These are phyloP conservation scores for Suhomyces sp. DNA, from an alignment of 805 yeast species.

Conservation along the genomic window DNA sequence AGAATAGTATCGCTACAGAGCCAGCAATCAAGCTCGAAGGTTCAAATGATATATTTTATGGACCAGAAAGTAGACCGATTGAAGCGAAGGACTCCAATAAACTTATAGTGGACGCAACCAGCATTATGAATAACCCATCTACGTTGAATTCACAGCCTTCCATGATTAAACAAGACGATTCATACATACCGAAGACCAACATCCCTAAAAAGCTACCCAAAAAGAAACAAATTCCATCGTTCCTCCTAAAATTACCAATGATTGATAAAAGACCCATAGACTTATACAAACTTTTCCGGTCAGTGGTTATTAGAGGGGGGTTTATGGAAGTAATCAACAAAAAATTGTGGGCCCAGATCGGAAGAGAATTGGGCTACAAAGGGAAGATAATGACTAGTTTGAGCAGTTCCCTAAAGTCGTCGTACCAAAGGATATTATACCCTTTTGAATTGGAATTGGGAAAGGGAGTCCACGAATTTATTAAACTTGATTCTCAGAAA, in stretches of 20 bases:
- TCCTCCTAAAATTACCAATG: conserved; percentile 53
- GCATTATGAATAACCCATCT: too few species aligned
- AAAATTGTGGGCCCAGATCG: conserved; percentile 81
- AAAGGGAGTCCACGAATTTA: too few species aligned
- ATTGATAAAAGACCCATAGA: conserved; percentile 68
- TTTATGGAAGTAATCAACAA: conserved; percentile 58
- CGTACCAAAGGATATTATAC: conserved; percentile 47
- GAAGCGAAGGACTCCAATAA: too few species aligned
- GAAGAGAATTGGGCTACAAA: conserved; percentile 74
- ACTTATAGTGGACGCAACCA: too few species aligned
- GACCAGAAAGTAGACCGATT: too few species aligned
- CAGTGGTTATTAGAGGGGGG: conserved; percentile 69
- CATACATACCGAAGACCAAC: too few species aligned
- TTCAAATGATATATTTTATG: too few species aligned
- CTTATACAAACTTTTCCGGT: conserved; percentile 54
- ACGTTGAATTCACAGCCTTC: too few species aligned
- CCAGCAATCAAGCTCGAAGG: too few species aligned
- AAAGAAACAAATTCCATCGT: conserved; percentile 17
- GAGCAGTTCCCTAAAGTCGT: conserved; percentile 62
- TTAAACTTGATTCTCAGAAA: too few species aligned
- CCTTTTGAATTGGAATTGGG: conserved; percentile 29
- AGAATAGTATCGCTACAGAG: too few species aligned
- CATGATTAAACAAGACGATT: too few species aligned
- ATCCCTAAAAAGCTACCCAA: not conserved
- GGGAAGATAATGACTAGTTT: conserved; percentile 71